These are phyloP conservation scores for Blastobotrys petasosporus DNA, from an alignment of 1,139 yeast genomes.

Conservation along the genomic window DNA sequence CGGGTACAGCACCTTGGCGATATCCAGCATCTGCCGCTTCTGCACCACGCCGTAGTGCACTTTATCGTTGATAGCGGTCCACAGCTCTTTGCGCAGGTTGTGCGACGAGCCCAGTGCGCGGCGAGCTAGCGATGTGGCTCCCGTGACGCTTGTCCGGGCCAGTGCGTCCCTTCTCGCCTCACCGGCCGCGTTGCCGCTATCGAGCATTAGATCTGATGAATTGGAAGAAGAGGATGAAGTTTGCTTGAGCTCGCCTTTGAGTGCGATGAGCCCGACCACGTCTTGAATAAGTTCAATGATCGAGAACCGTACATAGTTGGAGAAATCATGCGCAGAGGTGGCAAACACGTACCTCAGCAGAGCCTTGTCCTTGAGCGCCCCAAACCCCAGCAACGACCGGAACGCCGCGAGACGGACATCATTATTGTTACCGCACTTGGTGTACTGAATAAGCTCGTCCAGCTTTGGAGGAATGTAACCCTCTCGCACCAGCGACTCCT, in stretches of 20 bases:
- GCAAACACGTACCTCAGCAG: slow-evolving; percentile 59
- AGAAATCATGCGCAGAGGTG: slow-evolving; percentile 50
- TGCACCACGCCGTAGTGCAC: slow-evolving; percentile 49
- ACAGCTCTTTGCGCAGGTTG: slow-evolving; percentile 54
- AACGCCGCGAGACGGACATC: slow-evolving; percentile 66
- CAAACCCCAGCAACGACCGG: slow-evolving; percentile 60
- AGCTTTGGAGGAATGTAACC: slow-evolving; percentile 52
- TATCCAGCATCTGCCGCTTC: slow-evolving; percentile 57
- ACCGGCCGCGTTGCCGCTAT: slow-evolving; percentile 14
- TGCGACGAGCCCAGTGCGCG: slow-evolving; percentile 49
- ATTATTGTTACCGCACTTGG: slow-evolving; percentile 44
- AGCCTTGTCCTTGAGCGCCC: slow-evolving; percentile 64
- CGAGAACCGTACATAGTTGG: slow-evolving; percentile 47
- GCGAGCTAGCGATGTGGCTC: slow-evolving; percentile 62
- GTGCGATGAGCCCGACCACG: slow-evolving; percentile 63
- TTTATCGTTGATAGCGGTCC: slow-evolving; percentile 56
- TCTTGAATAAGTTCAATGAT: slow-evolving; percentile 45
- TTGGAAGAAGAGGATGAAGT: too few species aligned
- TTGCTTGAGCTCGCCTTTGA: slow-evolving; percentile 43
- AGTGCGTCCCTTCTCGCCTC: slow-evolving; percentile 39
- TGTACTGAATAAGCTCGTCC: slow-evolving; percentile 45
- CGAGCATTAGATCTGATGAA: too few species aligned
- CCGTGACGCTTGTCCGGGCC: slow-evolving; percentile 44
- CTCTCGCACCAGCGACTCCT: slow-evolving; percentile 51
- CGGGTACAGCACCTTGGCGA: slow-evolving; percentile 59